These are phyloP conservation scores for Chlamydomonas sp. DNA, from an alignment of 139 green algal species.

Conservation along the genomic window DNA sequence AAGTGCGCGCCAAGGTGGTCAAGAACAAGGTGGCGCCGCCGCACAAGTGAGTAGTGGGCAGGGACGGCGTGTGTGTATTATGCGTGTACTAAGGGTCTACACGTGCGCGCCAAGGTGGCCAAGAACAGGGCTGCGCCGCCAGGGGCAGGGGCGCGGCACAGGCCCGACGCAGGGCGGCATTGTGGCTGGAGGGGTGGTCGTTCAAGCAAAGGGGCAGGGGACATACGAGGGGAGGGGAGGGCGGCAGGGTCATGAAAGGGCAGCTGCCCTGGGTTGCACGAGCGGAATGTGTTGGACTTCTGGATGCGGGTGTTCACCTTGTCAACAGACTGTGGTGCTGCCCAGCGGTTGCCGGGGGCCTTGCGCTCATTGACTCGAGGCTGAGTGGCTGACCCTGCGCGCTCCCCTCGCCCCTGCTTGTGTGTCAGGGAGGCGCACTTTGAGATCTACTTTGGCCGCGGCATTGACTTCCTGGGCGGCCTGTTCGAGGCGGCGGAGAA, in stretches of 20 bases:
- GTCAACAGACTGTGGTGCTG: neutral
- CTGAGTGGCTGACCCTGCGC: neutral
- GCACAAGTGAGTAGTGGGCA: slow-evolving; percentile 30
- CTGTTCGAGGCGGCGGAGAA: slow-evolving; percentile 88
- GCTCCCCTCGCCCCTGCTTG: neutral
- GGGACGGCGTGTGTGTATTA: too few relatives aligned
- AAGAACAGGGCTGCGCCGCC: neutral
- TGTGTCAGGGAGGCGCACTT: slow-evolving; percentile 79
- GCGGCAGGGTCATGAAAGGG: too few relatives aligned
- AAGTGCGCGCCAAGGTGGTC: slow-evolving; percentile 80
- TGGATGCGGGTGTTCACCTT: too few relatives aligned
- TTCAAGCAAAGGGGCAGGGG: too few relatives aligned
- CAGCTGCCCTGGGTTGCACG: too few relatives aligned
- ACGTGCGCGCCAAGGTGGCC: neutral
- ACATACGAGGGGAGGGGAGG: too few relatives aligned
- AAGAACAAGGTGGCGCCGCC: slow-evolving; percentile 93
- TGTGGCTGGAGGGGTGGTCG: slow-evolving; percentile 9
- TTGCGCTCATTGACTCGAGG: too few relatives aligned
- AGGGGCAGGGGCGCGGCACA: neutral
- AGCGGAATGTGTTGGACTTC: neutral
- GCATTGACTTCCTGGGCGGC: slow-evolving; percentile 78
- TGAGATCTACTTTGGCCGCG: slow-evolving; percentile 90
- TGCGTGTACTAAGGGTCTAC: neutral
- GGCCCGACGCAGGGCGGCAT: neutral
- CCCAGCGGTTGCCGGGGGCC: too few relatives aligned